These are phyloP conservation scores for Russula foetens DNA, from an alignment of 768 basidiomycete genomes.

Conservation along the genomic window DNA sequence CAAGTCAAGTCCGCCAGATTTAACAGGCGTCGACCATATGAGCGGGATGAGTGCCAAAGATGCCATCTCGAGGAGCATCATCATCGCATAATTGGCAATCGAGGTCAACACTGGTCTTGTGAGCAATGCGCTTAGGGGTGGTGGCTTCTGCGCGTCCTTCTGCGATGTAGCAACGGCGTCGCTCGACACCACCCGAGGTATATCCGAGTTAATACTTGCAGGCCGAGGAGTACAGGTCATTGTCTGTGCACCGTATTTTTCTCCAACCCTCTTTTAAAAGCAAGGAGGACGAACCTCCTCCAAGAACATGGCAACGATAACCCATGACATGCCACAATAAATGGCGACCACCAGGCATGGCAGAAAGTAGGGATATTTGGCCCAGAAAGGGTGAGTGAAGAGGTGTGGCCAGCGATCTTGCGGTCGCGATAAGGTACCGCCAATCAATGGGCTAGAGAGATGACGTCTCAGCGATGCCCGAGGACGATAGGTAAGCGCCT, in stretches of 20 bases:
- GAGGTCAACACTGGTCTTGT: slow-evolving; percentile 33
- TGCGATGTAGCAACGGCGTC: neutral
- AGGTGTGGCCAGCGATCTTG: slow-evolving; percentile 19
- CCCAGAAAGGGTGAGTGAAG: slow-evolving; percentile 21
- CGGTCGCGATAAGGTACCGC: slow-evolving; percentile 22
- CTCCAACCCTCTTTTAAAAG: no score
- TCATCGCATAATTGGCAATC: slow-evolving; percentile 34
- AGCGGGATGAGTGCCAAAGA: slow-evolving; percentile 35
- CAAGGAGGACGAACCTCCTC: neutral
- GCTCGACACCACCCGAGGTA: neutral
- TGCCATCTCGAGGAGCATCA: slow-evolving; percentile 36
- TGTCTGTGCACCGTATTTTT: neutral
- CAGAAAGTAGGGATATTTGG: slow-evolving; percentile 22
- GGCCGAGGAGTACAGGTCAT: neutral
- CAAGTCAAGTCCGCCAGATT: slow-evolving; percentile 33
- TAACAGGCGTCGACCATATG: slow-evolving; percentile 37
- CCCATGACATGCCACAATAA: neutral
- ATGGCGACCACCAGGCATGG: slow-evolving; percentile 13
- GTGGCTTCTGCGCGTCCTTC: neutral
- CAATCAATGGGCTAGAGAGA: slow-evolving; percentile 22
- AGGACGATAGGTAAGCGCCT: neutral
- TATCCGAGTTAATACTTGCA: neutral
- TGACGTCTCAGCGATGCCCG: neutral
- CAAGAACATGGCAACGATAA: neutral
- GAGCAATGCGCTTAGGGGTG: slow-evolving; percentile 30